These are phyloP conservation scores for Magnolia officinalis DNA, from an alignment of 164 flowering plant genomes.

Conservation along the genomic window DNA sequence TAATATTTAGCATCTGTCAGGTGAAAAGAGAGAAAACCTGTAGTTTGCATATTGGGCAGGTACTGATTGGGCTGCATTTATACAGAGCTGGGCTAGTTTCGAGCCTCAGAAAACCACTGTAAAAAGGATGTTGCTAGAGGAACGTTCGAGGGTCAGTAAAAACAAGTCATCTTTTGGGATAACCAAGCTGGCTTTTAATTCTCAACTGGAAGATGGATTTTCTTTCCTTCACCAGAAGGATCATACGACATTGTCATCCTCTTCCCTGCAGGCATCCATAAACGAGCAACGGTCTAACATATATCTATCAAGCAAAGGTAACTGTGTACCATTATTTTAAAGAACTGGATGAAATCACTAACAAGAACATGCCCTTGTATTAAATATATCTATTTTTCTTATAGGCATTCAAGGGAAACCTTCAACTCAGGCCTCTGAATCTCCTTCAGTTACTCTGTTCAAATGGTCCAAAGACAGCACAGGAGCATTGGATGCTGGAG, in stretches of 20 bases:
- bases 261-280: constrained; percentile 13
- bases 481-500: constrained; percentile 22
- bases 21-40: not conserved
- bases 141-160: constrained; percentile 20
- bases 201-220: constrained; percentile 25
- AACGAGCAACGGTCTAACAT: constrained; percentile 27
- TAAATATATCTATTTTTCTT: constrained; percentile 8
- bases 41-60: not conserved
- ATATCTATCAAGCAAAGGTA: constrained; percentile 15
- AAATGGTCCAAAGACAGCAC: constrained; percentile 28
- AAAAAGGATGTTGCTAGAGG: constrained; percentile 58
- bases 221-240: constrained; percentile 11
- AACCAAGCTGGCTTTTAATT: constrained; percentile 21
- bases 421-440: constrained; percentile 26
- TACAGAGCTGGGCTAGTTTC: constrained; percentile 71
- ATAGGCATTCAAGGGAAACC: constrained; percentile 31
- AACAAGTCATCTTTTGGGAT: constrained; percentile 26
- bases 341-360: not conserved
- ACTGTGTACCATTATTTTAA: not conserved
- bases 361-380: not conserved
- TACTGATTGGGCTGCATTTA: not conserved
- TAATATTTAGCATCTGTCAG: too few relatives aligned
- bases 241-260: constrained; percentile 19
- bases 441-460: constrained; percentile 27
- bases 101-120: constrained; percentile 87